phyloP scores from a whole-genome alignment of 768 basidiomycete species.

The Pleurotus citrinopileatus region DNA sequence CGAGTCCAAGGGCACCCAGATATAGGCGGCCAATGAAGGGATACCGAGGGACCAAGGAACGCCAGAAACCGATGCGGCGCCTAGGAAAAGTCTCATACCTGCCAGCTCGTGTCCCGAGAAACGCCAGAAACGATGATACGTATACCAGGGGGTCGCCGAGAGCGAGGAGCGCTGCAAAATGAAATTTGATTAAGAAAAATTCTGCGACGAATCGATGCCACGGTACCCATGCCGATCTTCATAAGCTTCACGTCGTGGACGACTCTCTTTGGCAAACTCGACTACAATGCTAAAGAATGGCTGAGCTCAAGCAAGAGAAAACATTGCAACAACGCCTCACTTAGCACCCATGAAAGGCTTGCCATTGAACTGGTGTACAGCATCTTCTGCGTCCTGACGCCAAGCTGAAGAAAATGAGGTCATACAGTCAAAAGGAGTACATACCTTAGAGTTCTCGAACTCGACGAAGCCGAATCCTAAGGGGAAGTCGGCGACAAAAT shows the following conservation, averaged over 20 bases:
- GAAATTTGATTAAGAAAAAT: conserved; percentile 10
- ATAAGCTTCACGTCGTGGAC: conserved; percentile 76
- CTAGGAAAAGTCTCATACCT: conserved; percentile 67
- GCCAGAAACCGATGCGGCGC: conserved; percentile 17
- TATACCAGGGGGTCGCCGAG: conserved; percentile 76
- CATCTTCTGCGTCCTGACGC: conserved; percentile 90
- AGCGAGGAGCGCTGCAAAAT: conserved; percentile 47
- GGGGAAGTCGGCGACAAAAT: conserved; percentile 14
- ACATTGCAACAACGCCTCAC: conserved; percentile 36
- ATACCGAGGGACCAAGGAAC: conserved; percentile 11
- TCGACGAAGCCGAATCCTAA: conserved; percentile 94
- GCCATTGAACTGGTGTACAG: conserved; percentile 81
- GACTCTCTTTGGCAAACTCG: conserved; percentile 92
- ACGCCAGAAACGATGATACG: conserved; percentile 86
- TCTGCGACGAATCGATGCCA: neutral
- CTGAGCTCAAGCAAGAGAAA: neutral
- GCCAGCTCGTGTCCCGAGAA: conserved; percentile 96
- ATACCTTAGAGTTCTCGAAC: conserved; percentile 82
- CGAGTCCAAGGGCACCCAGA: conserved; percentile 2
- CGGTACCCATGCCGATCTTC: conserved; percentile 61
- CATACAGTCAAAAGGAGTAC: conserved; percentile 10
- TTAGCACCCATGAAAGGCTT: conserved; percentile 87
- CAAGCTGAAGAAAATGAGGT: conserved; percentile 12
- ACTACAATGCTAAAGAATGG: conserved; percentile 74
- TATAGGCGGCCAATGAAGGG: conserved; percentile 16